A percentile compares a stretch with the other conserved stretches of the same genome.
Conservation (phyloP, 2,329 filamentous ascomycete genomes). For the Calonectria hongkongensis region DNA sequence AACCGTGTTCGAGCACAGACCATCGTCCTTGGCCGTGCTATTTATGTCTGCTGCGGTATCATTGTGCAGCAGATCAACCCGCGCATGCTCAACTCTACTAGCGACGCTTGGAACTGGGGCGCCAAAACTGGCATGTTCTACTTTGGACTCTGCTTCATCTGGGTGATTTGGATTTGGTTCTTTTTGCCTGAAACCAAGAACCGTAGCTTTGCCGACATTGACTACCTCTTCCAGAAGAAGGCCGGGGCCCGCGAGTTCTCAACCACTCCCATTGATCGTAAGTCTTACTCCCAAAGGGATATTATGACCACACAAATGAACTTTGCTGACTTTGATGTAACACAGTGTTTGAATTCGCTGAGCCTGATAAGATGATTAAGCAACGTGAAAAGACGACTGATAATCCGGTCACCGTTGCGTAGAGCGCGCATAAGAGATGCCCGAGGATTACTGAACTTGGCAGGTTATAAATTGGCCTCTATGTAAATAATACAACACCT, state of each 20-base stretch:
- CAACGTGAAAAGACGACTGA: neutral
- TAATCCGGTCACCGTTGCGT: neutral
- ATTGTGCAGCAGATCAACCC: conserved; percentile 64
- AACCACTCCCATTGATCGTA: conserved; percentile 28
- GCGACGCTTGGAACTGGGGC: conserved; percentile 65
- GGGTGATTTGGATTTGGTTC: conserved; percentile 70
- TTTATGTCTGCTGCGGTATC: conserved; percentile 64
- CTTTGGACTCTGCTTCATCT: conserved; percentile 65
- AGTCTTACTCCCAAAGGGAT: neutral
- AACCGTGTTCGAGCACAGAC: conserved; percentile 68
- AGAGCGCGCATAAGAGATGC: neutral
- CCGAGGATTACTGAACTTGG: neutral
- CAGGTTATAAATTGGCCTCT: neutral
- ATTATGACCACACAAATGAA: neutral
- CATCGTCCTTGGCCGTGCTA: conserved; percentile 65
- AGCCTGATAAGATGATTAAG: neutral
- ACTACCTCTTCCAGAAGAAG: conserved; percentile 70
- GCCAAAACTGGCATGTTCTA: conserved; percentile 69
- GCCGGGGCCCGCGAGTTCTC: conserved; percentile 64
- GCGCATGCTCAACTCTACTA: conserved; percentile 66
- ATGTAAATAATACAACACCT: no score
- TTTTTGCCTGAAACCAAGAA: conserved; percentile 73
- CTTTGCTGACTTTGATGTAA: conserved; percentile 12
- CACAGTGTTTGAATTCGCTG: conserved; percentile 29
- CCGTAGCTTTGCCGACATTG: conserved; percentile 73